Evolutionary conservation across 202 grass and related monocot species (phyloP).

Genomic region (Schoenoplectus triqueter): DNA sequence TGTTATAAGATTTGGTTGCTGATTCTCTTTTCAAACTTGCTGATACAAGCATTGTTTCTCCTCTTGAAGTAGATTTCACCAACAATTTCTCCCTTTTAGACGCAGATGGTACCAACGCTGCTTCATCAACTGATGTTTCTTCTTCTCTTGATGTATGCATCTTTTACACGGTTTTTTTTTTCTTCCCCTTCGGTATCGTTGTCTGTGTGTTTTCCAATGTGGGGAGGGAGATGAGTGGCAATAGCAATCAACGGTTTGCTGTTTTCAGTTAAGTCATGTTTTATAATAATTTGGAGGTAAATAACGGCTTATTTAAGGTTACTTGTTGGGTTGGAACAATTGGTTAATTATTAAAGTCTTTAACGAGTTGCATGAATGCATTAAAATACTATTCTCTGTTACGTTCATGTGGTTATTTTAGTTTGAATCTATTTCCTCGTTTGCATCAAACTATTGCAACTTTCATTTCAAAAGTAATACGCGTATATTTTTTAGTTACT

Average conservation of each 20-base stretch:
- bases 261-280: not conserved
- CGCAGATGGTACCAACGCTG: not conserved
- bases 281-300: constrained; percentile 14
- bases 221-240: not conserved
- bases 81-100: not conserved
- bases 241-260: not conserved
- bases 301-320: not conserved
- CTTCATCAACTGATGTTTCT: not conserved
- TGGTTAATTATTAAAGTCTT: not conserved
- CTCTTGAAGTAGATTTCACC: not conserved
- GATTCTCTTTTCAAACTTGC: not conserved
- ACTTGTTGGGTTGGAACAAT: not conserved
- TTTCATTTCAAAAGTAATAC: too few species aligned
- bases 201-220: not conserved
- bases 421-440: not conserved
- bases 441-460: not conserved
- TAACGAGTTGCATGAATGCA: not conserved
- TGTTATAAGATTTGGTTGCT: not conserved
- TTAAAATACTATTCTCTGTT: not conserved
- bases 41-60: not conserved
- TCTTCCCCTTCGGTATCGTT: not conserved
- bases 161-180: not conserved
- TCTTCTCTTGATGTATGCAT: not conserved
- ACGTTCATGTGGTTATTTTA: too few species aligned
- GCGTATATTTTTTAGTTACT: too few species aligned